Evolutionary conservation across 352 stramenopile species (phyloP).

Genomic region (Globisporangium sylvaticum): DNA sequence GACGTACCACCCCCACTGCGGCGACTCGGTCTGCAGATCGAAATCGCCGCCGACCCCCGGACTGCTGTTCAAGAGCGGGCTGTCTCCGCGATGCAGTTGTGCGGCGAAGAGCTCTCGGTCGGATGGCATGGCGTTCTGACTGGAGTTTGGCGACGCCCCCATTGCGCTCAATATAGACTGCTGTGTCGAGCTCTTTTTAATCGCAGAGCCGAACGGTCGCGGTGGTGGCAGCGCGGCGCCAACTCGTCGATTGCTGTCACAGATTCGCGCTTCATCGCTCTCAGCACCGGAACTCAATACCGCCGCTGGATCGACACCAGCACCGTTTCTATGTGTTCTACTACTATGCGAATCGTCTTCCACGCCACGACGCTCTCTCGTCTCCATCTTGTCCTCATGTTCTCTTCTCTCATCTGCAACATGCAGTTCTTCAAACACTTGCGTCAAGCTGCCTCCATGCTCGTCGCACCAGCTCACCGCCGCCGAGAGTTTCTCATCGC

Average conservation of each 20-base stretch:
- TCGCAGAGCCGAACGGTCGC: slow-evolving; percentile 2
- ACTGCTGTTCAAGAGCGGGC: neutral
- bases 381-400: neutral
- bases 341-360: neutral
- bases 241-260: neutral
- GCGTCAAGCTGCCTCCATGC: slow-evolving; percentile 69
- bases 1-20: slow-evolving; percentile 87
- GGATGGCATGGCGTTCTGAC: neutral
- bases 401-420: slow-evolving; percentile 5
- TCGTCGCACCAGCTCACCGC: slow-evolving; percentile 83
- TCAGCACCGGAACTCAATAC: slow-evolving; percentile 7
- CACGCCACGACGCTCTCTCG: neutral
- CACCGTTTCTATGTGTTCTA: neutral
- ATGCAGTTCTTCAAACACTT: slow-evolving; percentile 58
- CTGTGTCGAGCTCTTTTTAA: slow-evolving; percentile 13
- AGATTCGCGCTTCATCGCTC: slow-evolving; percentile 5
- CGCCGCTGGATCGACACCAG: neutral
- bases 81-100: neutral
- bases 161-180: slow-evolving; percentile 13
- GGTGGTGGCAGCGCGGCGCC: neutral
- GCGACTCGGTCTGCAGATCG: slow-evolving; percentile 55
- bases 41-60: slow-evolving; percentile 1
- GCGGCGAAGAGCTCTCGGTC: neutral
- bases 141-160: neutral
- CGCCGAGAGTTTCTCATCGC: slow-evolving; percentile 44